Conservation (phyloP, 306 rosid species). For the Astragalus glycyphyllos region DNA sequence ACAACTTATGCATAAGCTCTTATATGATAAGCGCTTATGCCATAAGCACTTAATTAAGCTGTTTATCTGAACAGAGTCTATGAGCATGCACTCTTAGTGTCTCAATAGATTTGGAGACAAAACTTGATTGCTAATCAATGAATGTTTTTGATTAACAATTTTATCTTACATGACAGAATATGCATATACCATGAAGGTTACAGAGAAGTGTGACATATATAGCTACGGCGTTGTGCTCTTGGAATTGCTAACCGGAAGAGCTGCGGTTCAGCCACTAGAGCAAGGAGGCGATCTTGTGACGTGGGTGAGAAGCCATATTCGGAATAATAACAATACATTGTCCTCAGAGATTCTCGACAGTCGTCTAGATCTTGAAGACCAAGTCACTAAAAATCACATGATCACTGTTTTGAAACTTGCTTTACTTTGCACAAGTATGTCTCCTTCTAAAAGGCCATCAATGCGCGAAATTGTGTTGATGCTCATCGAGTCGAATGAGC, state of each 20-base stretch:
- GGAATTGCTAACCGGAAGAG: slow-evolving; percentile 84
- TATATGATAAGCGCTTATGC: too few relatives aligned
- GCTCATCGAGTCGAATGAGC: slow-evolving; percentile 80
- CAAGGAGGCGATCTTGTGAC: slow-evolving; percentile 93
- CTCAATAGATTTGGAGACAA: background rate
- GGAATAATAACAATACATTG: slow-evolving; percentile 64
- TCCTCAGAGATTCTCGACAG: slow-evolving; percentile 69
- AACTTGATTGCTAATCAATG: slow-evolving; percentile 8
- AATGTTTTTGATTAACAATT: slow-evolving; percentile 24
- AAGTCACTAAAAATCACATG: slow-evolving; percentile 69
- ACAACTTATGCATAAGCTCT: too few relatives aligned
- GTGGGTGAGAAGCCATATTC: slow-evolving; percentile 64
- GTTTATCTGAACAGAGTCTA: too few relatives aligned
- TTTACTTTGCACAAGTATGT: slow-evolving; percentile 70
- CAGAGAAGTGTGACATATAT: slow-evolving; percentile 93
- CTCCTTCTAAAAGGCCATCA: slow-evolving; percentile 76
- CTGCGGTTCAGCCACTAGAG: slow-evolving; percentile 92
- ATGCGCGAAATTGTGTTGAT: slow-evolving; percentile 82
- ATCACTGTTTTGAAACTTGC: slow-evolving; percentile 81
- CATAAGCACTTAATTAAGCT: too few relatives aligned
- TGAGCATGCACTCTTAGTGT: too few relatives aligned
- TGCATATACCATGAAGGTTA: slow-evolving; percentile 97
- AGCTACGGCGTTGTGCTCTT: slow-evolving; percentile 95
- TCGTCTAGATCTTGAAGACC: slow-evolving; percentile 71
- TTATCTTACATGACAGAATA: slow-evolving; percentile 67